A percentile compares a stretch with the other conserved stretches of the same genome.
Conservation (phyloP, 768 basidiomycete species). For the Auricularia auricula-judae region DNA sequence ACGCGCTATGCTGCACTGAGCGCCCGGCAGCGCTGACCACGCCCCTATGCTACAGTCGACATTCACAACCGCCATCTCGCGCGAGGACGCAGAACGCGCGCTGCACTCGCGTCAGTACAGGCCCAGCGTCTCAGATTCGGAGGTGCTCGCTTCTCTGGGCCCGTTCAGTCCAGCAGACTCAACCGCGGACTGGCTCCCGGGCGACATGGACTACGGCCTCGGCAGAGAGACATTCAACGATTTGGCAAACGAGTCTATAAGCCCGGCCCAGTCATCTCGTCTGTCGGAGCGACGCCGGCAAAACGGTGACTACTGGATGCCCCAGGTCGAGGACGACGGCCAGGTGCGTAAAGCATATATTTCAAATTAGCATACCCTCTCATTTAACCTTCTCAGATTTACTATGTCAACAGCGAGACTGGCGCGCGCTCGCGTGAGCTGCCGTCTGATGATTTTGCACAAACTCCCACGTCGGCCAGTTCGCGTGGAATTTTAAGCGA, state of each 20-base stretch:
- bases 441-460: conserved; percentile 60
- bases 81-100: background rate
- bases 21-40: background rate
- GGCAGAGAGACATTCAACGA: background rate
- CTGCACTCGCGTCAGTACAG: background rate
- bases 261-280: background rate
- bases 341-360: conserved; percentile 41
- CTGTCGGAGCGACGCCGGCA: background rate
- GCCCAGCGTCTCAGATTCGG: background rate
- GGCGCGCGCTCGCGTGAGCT: conserved; percentile 75
- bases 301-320: conserved; percentile 79
- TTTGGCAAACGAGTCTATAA: background rate
- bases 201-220: background rate
- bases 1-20: conserved; percentile 56
- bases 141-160: background rate
- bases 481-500: background rate
- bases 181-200: background rate
- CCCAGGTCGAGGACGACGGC: conserved; percentile 68
- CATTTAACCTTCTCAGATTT: conserved; percentile 47
- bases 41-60: background rate
- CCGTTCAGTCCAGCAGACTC: background rate
- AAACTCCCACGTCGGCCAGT: background rate
- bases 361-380: background rate
- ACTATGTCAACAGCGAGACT: conserved; percentile 86
- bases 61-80: background rate